phyloP scores from a whole-genome alignment of 148 eudicot genomes.

The Amaranthus palmeri region DNA sequence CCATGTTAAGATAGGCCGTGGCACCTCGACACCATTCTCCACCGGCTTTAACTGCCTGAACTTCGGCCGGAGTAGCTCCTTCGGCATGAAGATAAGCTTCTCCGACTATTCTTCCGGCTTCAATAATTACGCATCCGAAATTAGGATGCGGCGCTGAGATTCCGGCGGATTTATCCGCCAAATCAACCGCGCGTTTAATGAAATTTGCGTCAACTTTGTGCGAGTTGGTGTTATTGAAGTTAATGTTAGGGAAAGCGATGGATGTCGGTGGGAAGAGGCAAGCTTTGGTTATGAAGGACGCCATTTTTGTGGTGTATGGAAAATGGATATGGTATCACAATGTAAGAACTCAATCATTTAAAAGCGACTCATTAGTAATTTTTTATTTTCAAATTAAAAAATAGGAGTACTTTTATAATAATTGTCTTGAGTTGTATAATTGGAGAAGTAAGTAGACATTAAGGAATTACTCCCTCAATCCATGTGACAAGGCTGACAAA shows the following conservation, averaged over 20 bases:
- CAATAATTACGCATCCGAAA: constrained; percentile 75
- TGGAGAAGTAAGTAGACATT: no score
- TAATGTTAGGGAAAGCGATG: constrained; percentile 21
- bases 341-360: no score
- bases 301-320: constrained; percentile 19
- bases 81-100: constrained; percentile 82
- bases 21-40: constrained; percentile 51
- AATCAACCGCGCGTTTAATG: constrained; percentile 68
- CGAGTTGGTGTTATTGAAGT: background rate
- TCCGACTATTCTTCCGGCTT: constrained; percentile 49
- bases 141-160: constrained; percentile 88
- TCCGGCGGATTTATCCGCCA: constrained; percentile 89
- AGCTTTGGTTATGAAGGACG: constrained; percentile 20
- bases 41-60: constrained; percentile 72
- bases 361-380: no score
- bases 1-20: constrained; percentile 89
- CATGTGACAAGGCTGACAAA: no score
- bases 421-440: no score
- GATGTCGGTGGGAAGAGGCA: constrained; percentile 27
- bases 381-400: no score
- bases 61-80: constrained; percentile 86
- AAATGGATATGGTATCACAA: no score
- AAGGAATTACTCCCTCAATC: no score
- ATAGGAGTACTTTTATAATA: no score
- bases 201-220: constrained; percentile 56